Evolutionary conservation across 371 early-diverging fungal genomes (phyloP).

Genomic region (Mucor irregularis): DNA sequence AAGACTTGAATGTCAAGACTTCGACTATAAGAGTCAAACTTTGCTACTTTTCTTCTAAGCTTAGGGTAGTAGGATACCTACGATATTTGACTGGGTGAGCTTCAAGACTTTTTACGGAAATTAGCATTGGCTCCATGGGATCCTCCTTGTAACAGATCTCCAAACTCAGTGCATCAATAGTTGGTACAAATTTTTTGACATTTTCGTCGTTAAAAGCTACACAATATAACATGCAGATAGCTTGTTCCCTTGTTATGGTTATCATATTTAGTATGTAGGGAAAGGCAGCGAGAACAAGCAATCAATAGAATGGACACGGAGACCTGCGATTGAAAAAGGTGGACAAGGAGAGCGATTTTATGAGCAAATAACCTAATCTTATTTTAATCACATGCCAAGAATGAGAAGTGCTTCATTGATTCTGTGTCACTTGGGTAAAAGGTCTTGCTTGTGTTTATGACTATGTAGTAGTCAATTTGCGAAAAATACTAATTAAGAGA

Average conservation of each 20-base stretch:
- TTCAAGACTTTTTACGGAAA: conserved; percentile 18
- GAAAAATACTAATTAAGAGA: no score
- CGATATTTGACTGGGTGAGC: conserved; percentile 19
- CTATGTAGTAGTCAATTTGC: no score
- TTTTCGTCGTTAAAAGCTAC: conserved; percentile 18
- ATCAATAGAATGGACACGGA: no score
- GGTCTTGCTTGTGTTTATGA: no score
- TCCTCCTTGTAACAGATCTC: conserved; percentile 25
- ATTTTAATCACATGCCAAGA: no score
- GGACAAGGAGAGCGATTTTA: no score
- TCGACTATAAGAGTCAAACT: conserved; percentile 19
- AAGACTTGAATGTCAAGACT: conserved; percentile 15
- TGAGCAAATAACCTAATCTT: no score
- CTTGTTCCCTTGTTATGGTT: conserved; percentile 24
- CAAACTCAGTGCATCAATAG: conserved; percentile 17
- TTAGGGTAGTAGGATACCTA: conserved; percentile 17
- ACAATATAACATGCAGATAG: conserved; percentile 24
- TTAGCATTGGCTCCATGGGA: conserved; percentile 28
- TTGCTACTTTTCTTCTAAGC: conserved; percentile 23
- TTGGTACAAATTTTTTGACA: conserved; percentile 18
- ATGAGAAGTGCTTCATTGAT: no score
- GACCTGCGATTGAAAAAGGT: no score
- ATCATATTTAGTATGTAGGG: conserved; percentile 21
- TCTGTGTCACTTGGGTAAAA: no score
- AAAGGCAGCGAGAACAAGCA: no score